Evolutionary conservation across 208 protist genomes (phyloP), one percentile per base, ranked within the genome.

Genomic region (Lotmaria passim): DNA sequence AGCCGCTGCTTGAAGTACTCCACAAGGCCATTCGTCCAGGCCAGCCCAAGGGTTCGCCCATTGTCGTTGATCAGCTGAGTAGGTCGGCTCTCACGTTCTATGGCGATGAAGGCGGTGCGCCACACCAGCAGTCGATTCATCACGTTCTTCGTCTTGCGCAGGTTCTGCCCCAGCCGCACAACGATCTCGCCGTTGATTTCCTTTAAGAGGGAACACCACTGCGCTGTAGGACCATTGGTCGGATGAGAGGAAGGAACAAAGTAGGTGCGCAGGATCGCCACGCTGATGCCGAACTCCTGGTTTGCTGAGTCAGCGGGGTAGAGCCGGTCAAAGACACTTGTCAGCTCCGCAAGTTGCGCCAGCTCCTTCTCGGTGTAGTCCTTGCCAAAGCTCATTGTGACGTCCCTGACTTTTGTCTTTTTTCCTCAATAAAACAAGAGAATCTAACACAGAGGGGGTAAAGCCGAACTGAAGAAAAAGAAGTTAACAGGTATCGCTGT

Each of bases 141-240:
- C 50, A 83, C 53, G 14, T 17, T 56, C 2, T 44, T 69, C 30
- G 73, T 66, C 23, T 72, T 72, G 50, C 73, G 72, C 28, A 83
- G 60, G 44, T 76, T 68, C 53, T 69, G 56, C n/a, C 66, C 61
- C 14, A 41, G 53, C 19, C 78, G 78, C 30, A 69, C 68, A 14
- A 83, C 56, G 17, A 77, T 21, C 56, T 83, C 78, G 12, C 53
- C 43, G 63, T 83, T 75, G 23, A 83, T 70, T 46, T 83, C 73
- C 14, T 24, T 38, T 31, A 79, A 15, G n/a, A 74, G 43, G 24
- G 50, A 24, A n/a, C 55, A 31, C 68, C 68, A 74, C 50, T 36
- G 31, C 17, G 56, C 23, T 17, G 26, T 58, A 23, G 53, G 33
- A 36, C 23, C 6, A 6, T 12, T 6, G 0, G 23, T 12, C 6